Percentiles rank a stretch among this genome's conserved stretches.
phyloP scores from a whole-genome alignment of 176 grass and related monocot genomes.

The Neostapfia colusana region DNA sequence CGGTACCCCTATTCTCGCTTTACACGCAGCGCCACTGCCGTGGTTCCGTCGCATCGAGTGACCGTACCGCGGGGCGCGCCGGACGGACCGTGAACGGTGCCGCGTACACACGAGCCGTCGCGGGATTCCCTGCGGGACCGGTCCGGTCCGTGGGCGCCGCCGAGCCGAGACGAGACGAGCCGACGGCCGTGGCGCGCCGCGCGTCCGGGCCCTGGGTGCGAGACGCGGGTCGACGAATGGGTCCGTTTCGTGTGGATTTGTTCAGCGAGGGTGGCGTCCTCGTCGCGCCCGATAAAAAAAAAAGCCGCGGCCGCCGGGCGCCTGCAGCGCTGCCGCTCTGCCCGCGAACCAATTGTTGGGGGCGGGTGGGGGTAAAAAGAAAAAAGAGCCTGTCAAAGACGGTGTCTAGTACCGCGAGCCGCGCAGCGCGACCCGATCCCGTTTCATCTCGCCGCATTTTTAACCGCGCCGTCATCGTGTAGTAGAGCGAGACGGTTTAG shows the following conservation, averaged over 20 bases:
- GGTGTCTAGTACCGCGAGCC: not conserved
- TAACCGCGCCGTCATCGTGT: not conserved
- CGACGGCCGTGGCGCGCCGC: not conserved
- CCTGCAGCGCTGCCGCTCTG: not conserved
- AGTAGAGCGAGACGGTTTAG: not conserved
- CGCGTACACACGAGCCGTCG: not conserved
- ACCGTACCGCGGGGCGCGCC: not conserved
- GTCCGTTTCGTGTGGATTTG: not conserved
- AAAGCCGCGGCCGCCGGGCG: slow-evolving; percentile 47
- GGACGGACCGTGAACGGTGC: not conserved
- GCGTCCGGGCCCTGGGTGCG: not conserved
- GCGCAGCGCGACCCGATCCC: not conserved
- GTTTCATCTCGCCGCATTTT: not conserved
- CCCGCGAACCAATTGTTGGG: not conserved
- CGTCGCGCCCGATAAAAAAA: slow-evolving; percentile 49
- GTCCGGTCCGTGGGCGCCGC: not conserved
- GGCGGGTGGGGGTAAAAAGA: not conserved
- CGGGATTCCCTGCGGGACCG: not conserved
- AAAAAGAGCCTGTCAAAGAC: slow-evolving; percentile 26
- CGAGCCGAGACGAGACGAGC: not conserved
- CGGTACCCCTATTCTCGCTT: not conserved
- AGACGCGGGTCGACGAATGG: not conserved
- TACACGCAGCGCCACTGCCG: not conserved
- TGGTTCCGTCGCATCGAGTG: not conserved
- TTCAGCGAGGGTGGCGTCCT: not conserved